Percentiles rank a stretch among this genome's conserved stretches.
Conservation (phyloP, 2,329 filamentous ascomycete genomes). For the Apiospora marii region DNA sequence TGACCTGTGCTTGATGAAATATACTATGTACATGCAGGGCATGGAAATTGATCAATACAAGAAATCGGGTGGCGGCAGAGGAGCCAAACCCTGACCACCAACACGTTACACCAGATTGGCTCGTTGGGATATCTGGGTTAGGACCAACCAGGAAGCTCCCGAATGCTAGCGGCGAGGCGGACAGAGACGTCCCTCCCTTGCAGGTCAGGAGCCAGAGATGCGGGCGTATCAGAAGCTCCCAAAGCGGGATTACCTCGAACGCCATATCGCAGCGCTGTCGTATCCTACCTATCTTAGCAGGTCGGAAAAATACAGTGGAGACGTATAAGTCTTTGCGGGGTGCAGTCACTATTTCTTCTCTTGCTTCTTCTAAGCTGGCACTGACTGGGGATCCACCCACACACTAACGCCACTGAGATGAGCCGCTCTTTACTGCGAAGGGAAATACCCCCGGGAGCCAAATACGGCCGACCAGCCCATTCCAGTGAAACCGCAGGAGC, state of each 20-base stretch:
- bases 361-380: background rate
- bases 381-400: background rate
- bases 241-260: background rate
- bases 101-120: background rate
- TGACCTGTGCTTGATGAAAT: background rate
- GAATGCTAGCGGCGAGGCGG: background rate
- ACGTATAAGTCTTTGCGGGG: background rate
- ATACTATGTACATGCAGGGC: background rate
- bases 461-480: slow-evolving; percentile 4
- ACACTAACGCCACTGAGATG: slow-evolving; percentile 17
- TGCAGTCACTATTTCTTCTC: background rate
- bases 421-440: slow-evolving; percentile 18
- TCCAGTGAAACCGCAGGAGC: background rate
- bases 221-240: background rate
- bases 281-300: background rate
- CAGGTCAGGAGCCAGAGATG: background rate
- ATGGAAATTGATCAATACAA: background rate
- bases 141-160: slow-evolving; percentile 10
- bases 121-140: background rate
- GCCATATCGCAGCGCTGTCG: background rate
- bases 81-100: background rate
- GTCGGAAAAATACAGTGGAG: slow-evolving; percentile 19
- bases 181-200: background rate
- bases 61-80: background rate
- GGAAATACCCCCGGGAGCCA: slow-evolving; percentile 4